Conservation (phyloP, 2,329 filamentous ascomycete genomes). For the Pseudofabraea citricarpa region DNA sequence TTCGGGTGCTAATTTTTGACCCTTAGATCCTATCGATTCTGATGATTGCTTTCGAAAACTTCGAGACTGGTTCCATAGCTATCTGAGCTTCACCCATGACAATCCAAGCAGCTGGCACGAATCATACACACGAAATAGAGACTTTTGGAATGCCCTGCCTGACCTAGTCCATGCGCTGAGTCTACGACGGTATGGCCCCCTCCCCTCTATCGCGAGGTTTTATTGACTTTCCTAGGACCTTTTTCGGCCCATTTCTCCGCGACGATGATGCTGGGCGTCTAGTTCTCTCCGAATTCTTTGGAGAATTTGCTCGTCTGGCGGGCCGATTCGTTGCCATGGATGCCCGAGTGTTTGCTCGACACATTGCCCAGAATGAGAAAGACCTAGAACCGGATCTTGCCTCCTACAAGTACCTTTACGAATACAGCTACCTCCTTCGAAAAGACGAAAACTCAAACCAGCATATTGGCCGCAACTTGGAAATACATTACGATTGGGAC, state of each 20-base stretch:
- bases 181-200: slow-evolving; percentile 35
- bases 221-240: slow-evolving; percentile 21
- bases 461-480: slow-evolving; percentile 27
- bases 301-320: slow-evolving; percentile 39
- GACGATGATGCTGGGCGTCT: slow-evolving; percentile 14
- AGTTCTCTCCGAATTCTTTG: slow-evolving; percentile 24
- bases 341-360: slow-evolving; percentile 27
- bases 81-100: slow-evolving; percentile 35
- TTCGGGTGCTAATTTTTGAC: slow-evolving; percentile 22
- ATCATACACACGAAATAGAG: slow-evolving; percentile 37
- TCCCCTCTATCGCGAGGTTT: not conserved
- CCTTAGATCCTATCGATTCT: slow-evolving; percentile 36
- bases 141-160: slow-evolving; percentile 50
- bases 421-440: slow-evolving; percentile 34
- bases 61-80: slow-evolving; percentile 45
- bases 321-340: slow-evolving; percentile 50
- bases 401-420: slow-evolving; percentile 41
- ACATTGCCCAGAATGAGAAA: slow-evolving; percentile 23
- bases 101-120: slow-evolving; percentile 33
- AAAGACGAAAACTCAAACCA: slow-evolving; percentile 26
- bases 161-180: slow-evolving; percentile 40
- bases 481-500: slow-evolving; percentile 35
- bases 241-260: slow-evolving; percentile 26
- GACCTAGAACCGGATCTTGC: slow-evolving; percentile 34
- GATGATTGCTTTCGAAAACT: slow-evolving; percentile 40